Conservation (phyloP, 495 filamentous ascomycete genomes). For the Echria macrotheca region DNA sequence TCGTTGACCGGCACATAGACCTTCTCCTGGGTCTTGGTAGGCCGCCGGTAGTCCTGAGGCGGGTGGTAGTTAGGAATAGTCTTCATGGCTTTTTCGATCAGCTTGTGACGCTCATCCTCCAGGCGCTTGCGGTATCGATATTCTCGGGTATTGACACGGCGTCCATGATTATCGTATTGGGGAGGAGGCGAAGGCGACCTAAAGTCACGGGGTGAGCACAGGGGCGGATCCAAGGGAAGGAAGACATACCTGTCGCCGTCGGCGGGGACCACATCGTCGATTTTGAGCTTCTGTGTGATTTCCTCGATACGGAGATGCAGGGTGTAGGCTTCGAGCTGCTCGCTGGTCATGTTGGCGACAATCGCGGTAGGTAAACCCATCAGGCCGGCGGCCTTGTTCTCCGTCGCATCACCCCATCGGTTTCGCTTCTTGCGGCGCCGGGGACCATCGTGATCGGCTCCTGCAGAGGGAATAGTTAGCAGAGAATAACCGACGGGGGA, state of each 20-base stretch:
- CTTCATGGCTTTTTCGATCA: slow-evolving; percentile 97
- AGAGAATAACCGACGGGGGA: not conserved
- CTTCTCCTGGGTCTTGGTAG: slow-evolving; percentile 99
- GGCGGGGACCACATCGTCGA: slow-evolving; percentile 93
- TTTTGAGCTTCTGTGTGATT: slow-evolving; percentile 97
- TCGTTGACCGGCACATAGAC: slow-evolving; percentile 99
- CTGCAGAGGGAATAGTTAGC: slow-evolving; percentile 8
- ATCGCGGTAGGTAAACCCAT: slow-evolving; percentile 98
- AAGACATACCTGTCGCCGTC: slow-evolving; percentile 90
- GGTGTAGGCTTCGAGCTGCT: slow-evolving; percentile 95
- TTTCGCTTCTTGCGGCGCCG: slow-evolving; percentile 93
- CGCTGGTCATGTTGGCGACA: slow-evolving; percentile 91
- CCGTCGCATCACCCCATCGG: slow-evolving; percentile 90
- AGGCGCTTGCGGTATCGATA: slow-evolving; percentile 95
- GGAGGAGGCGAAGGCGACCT: slow-evolving; percentile 94
- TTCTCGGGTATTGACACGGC: slow-evolving; percentile 97
- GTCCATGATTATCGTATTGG: slow-evolving; percentile 97
- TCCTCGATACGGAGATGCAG: slow-evolving; percentile 94
- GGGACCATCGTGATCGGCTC: slow-evolving; percentile 61
- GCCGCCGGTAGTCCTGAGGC: slow-evolving; percentile 93
- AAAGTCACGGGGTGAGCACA: slow-evolving; percentile 1
- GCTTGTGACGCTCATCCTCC: slow-evolving; percentile 96
- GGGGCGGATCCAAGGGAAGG: not conserved
- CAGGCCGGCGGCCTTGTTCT: slow-evolving; percentile 95
- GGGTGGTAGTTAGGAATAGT: slow-evolving; percentile 97